Conservation (phyloP, 2,329 filamentous ascomycete species). For the Fusarium continuum region DNA sequence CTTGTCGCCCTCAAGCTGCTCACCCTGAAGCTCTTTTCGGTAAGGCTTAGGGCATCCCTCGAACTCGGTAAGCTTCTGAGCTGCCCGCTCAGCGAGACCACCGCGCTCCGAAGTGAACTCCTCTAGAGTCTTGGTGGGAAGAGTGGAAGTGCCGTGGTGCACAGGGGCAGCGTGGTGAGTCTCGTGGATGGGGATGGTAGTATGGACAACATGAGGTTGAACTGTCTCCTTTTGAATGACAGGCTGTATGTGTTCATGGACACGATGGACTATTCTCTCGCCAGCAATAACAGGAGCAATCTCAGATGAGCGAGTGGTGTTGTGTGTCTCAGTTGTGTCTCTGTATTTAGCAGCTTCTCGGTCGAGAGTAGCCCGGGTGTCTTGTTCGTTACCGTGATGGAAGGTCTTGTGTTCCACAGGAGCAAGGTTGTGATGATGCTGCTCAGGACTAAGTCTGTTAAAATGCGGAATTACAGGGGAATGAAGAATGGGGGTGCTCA, state of each 20-base stretch:
- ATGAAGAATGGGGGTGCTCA: constrained; percentile 50
- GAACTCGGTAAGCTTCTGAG: constrained; percentile 65
- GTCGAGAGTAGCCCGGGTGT: constrained; percentile 58
- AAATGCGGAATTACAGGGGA: not conserved
- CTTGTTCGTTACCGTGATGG: constrained; percentile 65
- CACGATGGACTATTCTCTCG: constrained; percentile 49
- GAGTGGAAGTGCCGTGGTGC: constrained; percentile 70
- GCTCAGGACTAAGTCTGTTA: constrained; percentile 58
- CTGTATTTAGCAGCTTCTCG: constrained; percentile 56
- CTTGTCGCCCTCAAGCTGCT: constrained; percentile 28
- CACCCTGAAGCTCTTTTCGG: constrained; percentile 2
- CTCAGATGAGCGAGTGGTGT: constrained; percentile 42
- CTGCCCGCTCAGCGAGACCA: constrained; percentile 61
- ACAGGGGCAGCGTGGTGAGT: constrained; percentile 73
- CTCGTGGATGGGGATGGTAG: constrained; percentile 76
- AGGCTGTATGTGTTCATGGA: constrained; percentile 76
- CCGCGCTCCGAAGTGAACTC: constrained; percentile 65
- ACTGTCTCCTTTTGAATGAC: constrained; percentile 75
- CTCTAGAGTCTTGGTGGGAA: constrained; percentile 70
- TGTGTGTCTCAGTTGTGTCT: constrained; percentile 43
- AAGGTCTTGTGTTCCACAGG: constrained; percentile 68
- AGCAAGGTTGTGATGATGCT: constrained; percentile 67
- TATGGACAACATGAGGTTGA: constrained; percentile 74
- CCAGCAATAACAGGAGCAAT: constrained; percentile 41
- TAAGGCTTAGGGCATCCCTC: constrained; percentile 65